Percentiles rank a stretch among this genome's conserved stretches.
Evolutionary conservation across 2,329 filamentous ascomycete genomes (phyloP).

Genomic region (Cercospora zeina): DNA sequence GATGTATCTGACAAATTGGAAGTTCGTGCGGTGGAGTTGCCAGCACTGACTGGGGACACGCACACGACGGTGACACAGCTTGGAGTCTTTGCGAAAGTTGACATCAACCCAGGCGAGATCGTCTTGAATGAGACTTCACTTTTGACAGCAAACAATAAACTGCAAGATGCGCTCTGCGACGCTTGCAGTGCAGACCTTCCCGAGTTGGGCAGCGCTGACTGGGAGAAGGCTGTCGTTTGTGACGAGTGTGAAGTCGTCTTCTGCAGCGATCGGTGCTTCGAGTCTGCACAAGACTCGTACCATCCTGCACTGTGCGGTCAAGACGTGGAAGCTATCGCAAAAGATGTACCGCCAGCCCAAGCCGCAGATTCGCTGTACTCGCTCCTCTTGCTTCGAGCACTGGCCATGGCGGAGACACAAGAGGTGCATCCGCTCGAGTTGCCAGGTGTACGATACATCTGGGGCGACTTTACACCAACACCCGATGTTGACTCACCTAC

Average conservation of each 20-base stretch:
- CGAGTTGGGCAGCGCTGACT: conserved; percentile 32
- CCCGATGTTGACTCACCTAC: conserved; percentile 19
- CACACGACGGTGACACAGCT: conserved; percentile 65
- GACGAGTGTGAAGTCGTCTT: conserved; percentile 61
- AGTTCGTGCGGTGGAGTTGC: conserved; percentile 73
- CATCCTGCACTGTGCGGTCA: conserved; percentile 60
- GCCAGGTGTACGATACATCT: conserved; percentile 63
- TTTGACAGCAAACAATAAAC: conserved; percentile 82
- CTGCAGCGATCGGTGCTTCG: conserved; percentile 59
- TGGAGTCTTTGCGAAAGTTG: conserved; percentile 82
- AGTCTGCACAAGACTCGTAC: conserved; percentile 57
- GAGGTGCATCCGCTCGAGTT: conserved; percentile 60
- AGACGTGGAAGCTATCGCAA: conserved; percentile 58
- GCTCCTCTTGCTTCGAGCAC: conserved; percentile 58
- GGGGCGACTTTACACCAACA: conserved; percentile 58
- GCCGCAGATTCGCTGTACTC: conserved; percentile 63
- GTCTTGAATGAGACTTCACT: conserved; percentile 82
- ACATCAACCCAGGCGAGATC: conserved; percentile 73
- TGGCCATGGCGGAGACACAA: conserved; percentile 64
- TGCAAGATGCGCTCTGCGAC: conserved; percentile 85
- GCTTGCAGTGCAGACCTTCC: conserved; percentile 78
- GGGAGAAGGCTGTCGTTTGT: conserved; percentile 46
- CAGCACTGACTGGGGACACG: conserved; percentile 56
- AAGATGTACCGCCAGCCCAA: conserved; percentile 58
- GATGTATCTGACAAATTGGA: conserved; percentile 77